These are phyloP conservation scores for Ploettnerulaceae sp. DNA, from an alignment of 2,329 filamentous ascomycete species.

Conservation along the genomic window DNA sequence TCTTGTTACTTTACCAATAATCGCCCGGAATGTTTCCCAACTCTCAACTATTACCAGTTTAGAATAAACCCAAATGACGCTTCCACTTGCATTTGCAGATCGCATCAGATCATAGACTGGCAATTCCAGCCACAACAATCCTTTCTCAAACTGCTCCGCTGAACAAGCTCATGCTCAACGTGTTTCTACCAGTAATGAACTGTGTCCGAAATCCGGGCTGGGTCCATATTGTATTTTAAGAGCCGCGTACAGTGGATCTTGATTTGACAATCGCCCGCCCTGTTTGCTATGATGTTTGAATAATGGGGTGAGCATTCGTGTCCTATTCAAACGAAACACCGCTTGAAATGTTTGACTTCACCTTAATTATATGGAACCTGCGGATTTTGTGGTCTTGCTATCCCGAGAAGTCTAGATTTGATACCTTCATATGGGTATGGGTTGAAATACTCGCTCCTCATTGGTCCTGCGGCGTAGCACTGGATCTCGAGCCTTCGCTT, in stretches of 20 bases:
- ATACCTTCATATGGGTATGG: conserved; percentile 1
- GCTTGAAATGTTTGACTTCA: conserved; percentile 16
- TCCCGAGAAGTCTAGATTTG: neutral
- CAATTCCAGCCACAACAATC: neutral
- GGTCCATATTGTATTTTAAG: neutral
- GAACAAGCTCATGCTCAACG: conserved; percentile 3
- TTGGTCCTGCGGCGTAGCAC: conserved; percentile 3
- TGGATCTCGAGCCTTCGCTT: conserved; percentile 8
- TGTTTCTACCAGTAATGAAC: neutral
- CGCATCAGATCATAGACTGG: neutral
- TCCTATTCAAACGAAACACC: conserved; percentile 13
- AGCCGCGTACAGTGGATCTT: neutral
- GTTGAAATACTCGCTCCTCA: neutral
- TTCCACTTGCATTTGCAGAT: neutral
- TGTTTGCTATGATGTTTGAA: conserved; percentile 6
- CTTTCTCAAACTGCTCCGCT: conserved; percentile 1
- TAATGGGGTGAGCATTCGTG: conserved; percentile 2
- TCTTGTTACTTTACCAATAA: too few species aligned
- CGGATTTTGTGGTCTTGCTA: conserved; percentile 1
- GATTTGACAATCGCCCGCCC: too few species aligned
- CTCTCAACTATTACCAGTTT: too few species aligned
- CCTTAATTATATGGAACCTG: conserved; percentile 2
- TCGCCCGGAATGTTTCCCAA: too few species aligned
- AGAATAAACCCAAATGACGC: too few species aligned
- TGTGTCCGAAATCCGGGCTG: neutral